These are phyloP conservation scores for Albifimbria verrucaria DNA, from an alignment of 2,329 filamentous ascomycete species.

Conservation along the genomic window DNA sequence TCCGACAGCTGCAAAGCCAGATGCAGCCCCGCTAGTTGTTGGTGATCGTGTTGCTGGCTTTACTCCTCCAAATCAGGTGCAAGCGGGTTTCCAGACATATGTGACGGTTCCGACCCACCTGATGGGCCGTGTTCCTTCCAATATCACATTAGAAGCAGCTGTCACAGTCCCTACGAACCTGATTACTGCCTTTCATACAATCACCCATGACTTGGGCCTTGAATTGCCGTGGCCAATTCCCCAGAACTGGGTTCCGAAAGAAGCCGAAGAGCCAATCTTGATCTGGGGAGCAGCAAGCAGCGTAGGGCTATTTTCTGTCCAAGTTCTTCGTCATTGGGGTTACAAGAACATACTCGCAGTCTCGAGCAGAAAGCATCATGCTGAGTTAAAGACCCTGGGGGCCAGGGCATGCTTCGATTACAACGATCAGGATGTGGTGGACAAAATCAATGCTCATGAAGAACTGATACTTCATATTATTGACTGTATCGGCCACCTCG, in stretches of 20 bases:
- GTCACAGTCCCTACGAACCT: slow-evolving; percentile 55
- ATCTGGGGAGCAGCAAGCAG: slow-evolving; percentile 52
- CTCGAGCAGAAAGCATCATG: slow-evolving; percentile 43
- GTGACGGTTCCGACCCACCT: slow-evolving; percentile 49
- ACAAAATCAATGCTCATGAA: slow-evolving; percentile 26
- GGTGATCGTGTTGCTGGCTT: slow-evolving; percentile 58
- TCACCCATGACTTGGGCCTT: slow-evolving; percentile 46
- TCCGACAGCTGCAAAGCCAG: neutral
- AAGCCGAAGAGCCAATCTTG: slow-evolving; percentile 37
- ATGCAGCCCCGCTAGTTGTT: slow-evolving; percentile 38
- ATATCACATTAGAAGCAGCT: slow-evolving; percentile 40
- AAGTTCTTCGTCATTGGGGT: slow-evolving; percentile 50
- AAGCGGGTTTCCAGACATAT: slow-evolving; percentile 55
- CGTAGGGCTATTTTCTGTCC: slow-evolving; percentile 47
- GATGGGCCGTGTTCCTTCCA: slow-evolving; percentile 40
- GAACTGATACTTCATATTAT: slow-evolving; percentile 42
- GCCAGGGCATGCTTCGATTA: slow-evolving; percentile 48
- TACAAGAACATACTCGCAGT: slow-evolving; percentile 48
- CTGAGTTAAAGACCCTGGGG: slow-evolving; percentile 38
- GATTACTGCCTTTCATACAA: slow-evolving; percentile 56
- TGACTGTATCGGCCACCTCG: slow-evolving; percentile 53
- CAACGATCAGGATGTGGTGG: slow-evolving; percentile 28
- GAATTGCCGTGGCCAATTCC: slow-evolving; percentile 56
- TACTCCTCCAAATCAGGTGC: slow-evolving; percentile 39
- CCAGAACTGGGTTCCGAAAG: slow-evolving; percentile 30